Evolutionary conservation across 208 protist genomes (phyloP), one percentile per base, ranked within the genome.

Genomic region (Trypanosoma brucei): DNA sequence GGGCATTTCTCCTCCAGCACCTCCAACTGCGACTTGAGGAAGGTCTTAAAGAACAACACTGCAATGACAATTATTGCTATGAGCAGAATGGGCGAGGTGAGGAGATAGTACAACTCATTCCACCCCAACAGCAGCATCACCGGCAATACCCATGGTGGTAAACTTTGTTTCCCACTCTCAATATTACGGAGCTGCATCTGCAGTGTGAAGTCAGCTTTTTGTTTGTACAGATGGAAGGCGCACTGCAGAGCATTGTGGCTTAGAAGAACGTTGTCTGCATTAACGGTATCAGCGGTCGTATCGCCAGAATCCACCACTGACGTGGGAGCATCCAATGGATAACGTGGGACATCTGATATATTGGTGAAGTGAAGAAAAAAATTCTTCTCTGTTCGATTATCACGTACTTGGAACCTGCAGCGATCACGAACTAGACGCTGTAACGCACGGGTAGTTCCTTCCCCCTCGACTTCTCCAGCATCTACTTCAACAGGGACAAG

Each of bases 31-130:
- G 79, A 61, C 5, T 84, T 57, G 36, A 93, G 71, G 34, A 72
- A 79, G n/a, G 75, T 42, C 59, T 78, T 78, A 68, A 90, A 89
- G 63, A 93, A 91, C 30, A 93, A 33, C 46, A 61, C 57, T 36
- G 64, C 62, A 36, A 91, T 59, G 39, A 81, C 56, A 11, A 84
- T 59, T 35, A 92, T 46, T 34, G 79, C 3, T 7, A 86, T 39
- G 3, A 95, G 75, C 14, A 95, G 70, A 7, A 79, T 22, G 3
- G 89, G 89, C n/a, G 72, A 83, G 1, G 75, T 86, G 49, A 87
- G 3, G 4, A 95, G 77, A 64, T 93, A 95, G 72, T 62, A 72
- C 6, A 93, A n/a, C 72, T 93, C 84, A 64, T 95, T 93, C 76
- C 75, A 88, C 11, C 89, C 86, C 14, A 93, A 75, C 2, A 88